Evolutionary conservation across 2,329 filamentous ascomycete species (phyloP), one percentile per base, ranked within the genome.

Genomic region (Talaromyces sp.): DNA sequence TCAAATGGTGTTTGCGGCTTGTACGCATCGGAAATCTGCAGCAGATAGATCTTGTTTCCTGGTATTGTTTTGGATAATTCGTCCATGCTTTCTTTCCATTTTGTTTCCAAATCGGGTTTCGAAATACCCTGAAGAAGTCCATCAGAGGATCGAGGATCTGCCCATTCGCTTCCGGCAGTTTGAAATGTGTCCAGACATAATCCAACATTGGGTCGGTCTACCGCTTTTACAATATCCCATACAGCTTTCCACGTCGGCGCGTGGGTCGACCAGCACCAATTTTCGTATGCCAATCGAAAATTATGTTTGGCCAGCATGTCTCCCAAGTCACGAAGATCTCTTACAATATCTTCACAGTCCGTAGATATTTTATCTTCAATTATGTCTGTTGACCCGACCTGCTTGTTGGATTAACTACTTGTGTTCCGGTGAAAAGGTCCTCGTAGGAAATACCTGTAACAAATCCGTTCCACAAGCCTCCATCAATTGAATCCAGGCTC

Each of bases 151-250:
- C 84, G 87, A 0, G 90, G 90, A 66, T 92, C 88, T 0, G 80
- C 89, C 82, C 85, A 92, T 70, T 93, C 89, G 1, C 86, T 84
- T 0, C 88, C 89, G 0, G 85, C 87, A 2, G 84, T 88, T 70
- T 93, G 89, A 75, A 93, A 93, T 0, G 89, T 92, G 67, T 93
- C 89, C 1, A 93, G 81, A 66, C 89, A 93, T 0, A 93, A 77
- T 0, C 90, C 89, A 11, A 92, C 78, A 63, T 93, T 92, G 0
- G 81, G 78, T 2, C 86, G 75, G 65, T 90, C 76, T 2, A 87
- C 87, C 52, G 79, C 79, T 64, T 82, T 69, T 4, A 91, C 87
- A 13, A 92, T 87, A 2, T 84, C 76, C 88, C 88, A 92, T 0
- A 87, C 86, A 55, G 87, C 81, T 65, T 82, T 83, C 90, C 89